A percentile compares a stretch with the other conserved stretches of the same genome.
phyloP scores from a whole-genome alignment of 1,284 basidiomycete genomes.

The Mycosarcoma mackinlayi region DNA sequence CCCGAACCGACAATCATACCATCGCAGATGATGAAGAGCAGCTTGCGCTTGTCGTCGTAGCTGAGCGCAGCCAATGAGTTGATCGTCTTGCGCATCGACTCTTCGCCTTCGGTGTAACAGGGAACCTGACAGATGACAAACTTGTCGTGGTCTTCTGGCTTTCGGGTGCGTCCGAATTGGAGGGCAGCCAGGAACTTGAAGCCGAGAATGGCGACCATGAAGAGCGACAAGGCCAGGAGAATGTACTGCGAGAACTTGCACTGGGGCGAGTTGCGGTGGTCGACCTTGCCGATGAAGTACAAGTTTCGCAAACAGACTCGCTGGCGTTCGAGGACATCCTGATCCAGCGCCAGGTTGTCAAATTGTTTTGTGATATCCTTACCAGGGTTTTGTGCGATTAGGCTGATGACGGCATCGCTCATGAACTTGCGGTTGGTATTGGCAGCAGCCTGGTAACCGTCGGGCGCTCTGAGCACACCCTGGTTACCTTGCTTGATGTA shows the following conservation, averaged over 20 bases:
- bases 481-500: conserved; percentile 72
- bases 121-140: conserved; percentile 99
- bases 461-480: conserved; percentile 73
- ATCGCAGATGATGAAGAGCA: conserved; percentile 94
- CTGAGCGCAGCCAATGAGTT: conserved; percentile 92
- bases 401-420: conserved; percentile 76
- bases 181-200: conserved; percentile 98
- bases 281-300: conserved; percentile 89
- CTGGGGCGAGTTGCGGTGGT: conserved; percentile 89
- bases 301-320: conserved; percentile 90
- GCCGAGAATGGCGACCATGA: conserved; percentile 95
- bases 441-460: conserved; percentile 74
- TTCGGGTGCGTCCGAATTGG: conserved; percentile 83
- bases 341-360: conserved; percentile 76
- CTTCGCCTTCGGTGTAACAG: conserved; percentile 95
- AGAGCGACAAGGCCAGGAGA: conserved; percentile 84
- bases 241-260: conserved; percentile 93
- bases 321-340: conserved; percentile 79
- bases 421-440: conserved; percentile 79
- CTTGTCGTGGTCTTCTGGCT: conserved; percentile 96
- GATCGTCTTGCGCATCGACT: conserved; percentile 87
- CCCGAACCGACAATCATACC: conserved; percentile 98
- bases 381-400: conserved; percentile 87
- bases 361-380: conserved; percentile 85
- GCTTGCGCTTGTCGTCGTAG: conserved; percentile 98